Conservation (phyloP, 2,329 filamentous ascomycete genomes). For the Parascedosporium putredinis region DNA sequence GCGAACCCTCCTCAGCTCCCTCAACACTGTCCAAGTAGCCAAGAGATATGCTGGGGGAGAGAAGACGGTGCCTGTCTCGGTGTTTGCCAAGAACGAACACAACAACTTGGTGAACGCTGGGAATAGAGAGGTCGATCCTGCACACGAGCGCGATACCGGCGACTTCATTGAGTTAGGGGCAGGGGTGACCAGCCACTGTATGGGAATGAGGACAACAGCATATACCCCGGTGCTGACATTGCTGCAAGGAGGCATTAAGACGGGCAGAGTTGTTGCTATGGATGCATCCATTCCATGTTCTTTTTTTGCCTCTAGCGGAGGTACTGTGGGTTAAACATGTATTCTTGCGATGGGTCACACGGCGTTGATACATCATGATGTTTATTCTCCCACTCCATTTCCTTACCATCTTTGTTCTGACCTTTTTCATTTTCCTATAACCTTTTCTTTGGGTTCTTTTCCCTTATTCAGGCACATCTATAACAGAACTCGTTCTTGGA, state of each 20-base stretch:
- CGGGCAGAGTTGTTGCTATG: not conserved
- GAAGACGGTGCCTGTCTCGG: conserved; percentile 53
- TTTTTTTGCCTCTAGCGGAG: not conserved
- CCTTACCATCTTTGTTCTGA: not conserved
- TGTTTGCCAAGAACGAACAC: conserved; percentile 61
- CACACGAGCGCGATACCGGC: conserved; percentile 52
- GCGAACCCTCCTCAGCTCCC: conserved; percentile 70
- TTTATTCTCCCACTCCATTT: not conserved
- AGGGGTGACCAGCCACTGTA: conserved; percentile 76
- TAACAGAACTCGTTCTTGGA: not conserved
- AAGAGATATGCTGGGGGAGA: conserved; percentile 44
- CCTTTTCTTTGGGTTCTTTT: not conserved
- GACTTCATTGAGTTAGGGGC: conserved; percentile 83
- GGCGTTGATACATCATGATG: not conserved
- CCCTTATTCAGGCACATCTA: not conserved
- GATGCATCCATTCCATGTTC: not conserved
- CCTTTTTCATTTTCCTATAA: too few relatives aligned
- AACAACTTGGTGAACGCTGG: conserved; percentile 24
- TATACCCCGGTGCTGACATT: conserved; percentile 31
- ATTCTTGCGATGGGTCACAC: not conserved
- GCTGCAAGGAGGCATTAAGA: conserved; percentile 4
- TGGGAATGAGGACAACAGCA: conserved; percentile 46
- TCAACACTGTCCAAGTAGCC: conserved; percentile 60
- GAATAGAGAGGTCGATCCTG: conserved; percentile 54
- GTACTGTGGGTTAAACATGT: too few relatives aligned